phyloP scores from a whole-genome alignment of 257 asterid species.

The Rubia yunnanensis region DNA sequence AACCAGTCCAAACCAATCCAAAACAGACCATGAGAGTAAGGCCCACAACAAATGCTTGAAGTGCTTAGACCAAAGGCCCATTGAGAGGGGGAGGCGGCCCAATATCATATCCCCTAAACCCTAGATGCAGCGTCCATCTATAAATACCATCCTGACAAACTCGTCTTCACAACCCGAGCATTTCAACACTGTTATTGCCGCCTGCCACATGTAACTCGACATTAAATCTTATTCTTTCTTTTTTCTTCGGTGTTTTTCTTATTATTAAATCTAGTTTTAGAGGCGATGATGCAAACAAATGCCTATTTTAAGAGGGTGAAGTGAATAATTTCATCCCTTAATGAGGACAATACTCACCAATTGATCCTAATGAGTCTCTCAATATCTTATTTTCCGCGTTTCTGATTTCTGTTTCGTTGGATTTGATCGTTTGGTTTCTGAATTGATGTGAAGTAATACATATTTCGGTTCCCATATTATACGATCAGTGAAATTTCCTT shows the following conservation, averaged over 20 bases:
- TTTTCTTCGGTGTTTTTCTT: not conserved
- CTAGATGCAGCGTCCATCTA: slow-evolving; percentile 7
- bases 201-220: too few species aligned
- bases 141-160: not conserved
- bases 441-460: too few species aligned
- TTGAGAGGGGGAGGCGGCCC: not conserved
- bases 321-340: slow-evolving; percentile 16
- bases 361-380: slow-evolving; percentile 88
- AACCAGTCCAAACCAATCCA: too few species aligned
- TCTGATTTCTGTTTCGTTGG: not conserved
- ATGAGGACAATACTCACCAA: slow-evolving; percentile 62
- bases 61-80: not conserved
- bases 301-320: slow-evolving; percentile 65
- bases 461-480: too few species aligned
- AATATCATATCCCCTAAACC: slow-evolving; percentile 1
- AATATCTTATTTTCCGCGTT: not conserved
- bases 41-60: not conserved
- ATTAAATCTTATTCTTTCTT: too few species aligned
- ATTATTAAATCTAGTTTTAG: not conserved
- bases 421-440: too few species aligned
- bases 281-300: slow-evolving; percentile 55
- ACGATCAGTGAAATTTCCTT: too few species aligned
- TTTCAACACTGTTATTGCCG: too few species aligned
- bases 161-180: too few species aligned
- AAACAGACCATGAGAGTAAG: too few species aligned